Base-by-base conservation (phyloP, 805 yeast genomes). In the Suhomyces faveliae region DNA sequence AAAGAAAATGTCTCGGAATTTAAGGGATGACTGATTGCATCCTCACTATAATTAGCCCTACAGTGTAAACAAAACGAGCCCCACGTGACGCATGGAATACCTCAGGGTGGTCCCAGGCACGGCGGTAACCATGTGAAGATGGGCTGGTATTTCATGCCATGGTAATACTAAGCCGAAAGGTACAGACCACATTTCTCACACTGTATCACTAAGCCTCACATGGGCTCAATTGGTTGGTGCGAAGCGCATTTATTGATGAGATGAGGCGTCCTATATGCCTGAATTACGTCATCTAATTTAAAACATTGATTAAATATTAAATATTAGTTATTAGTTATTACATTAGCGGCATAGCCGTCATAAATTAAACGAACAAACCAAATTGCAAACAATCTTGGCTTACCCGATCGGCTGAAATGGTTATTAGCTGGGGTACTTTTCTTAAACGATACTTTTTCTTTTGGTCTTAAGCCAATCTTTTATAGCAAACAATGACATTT, bases 401-500 rank as follows among this genome's bases (percentile, higher is more conserved):
- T 15, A 33, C 37, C 37, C 27, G 10, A 24, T 24, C 27, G 10
- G 10, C 27, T 6, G 27, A 10, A 24, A 24, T 24, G 10, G 27
- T 7, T 24, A 24, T 24, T 7, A 24, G 10, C 6, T 10, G 9
- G 10, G 15, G 21, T 15, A 33, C 37, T 33, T 33, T 17, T 17
- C 8, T 17, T 33, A 33, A 2, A 17, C 21, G 37, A 17, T 17
- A 33, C 21, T 25, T 40, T 19, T 42, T 35, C 38, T 44, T 47
- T 54, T 56, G 41, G 55, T 47, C 15, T 38, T 39, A 23, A 80
- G 53, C 74, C 78, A 73, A 53, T 80, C 82, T 59, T 78, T 84
- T 67, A 84, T 71, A 43, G 83, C 73, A 61, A 89, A 78, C 12
- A 90, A 70, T 5, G 72, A 43, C 87, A 89, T 87, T 50, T 83